phyloP scores from a whole-genome alignment of 805 yeast genomes.

The Wickerhamomyces sydowiorum region DNA sequence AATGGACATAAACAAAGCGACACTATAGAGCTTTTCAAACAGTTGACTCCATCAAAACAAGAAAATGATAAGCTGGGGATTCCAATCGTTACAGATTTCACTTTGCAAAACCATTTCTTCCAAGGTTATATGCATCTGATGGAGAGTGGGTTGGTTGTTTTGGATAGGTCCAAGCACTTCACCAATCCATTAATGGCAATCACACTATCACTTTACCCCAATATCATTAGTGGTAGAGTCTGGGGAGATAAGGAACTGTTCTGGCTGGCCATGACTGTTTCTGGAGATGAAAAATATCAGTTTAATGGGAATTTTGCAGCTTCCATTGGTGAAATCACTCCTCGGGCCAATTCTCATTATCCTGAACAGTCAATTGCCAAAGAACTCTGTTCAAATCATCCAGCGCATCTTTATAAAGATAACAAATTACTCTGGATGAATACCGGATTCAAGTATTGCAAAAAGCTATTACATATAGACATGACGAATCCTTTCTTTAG shows the following conservation, averaged over 20 bases:
- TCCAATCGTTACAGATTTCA: conserved; percentile 26
- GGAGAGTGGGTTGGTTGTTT: conserved; percentile 33
- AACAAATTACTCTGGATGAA: conserved; percentile 47
- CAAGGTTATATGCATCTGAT: conserved; percentile 21
- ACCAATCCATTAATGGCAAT: conserved; percentile 17
- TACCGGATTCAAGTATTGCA: conserved; percentile 46
- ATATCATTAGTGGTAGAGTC: conserved; percentile 36
- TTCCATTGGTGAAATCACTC: conserved; percentile 23
- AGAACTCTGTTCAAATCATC: conserved; percentile 50
- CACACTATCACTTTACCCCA: conserved; percentile 30
- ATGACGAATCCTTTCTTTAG: conserved; percentile 6
- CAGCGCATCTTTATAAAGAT: conserved; percentile 48
- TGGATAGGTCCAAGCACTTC: conserved; percentile 23
- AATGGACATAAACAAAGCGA: conserved; percentile 15
- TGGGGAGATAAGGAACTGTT: conserved; percentile 80
- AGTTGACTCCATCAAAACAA: conserved; percentile 34
- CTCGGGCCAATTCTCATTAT: conserved; percentile 4
- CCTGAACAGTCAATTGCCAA: background rate
- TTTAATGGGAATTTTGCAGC: conserved; percentile 26
- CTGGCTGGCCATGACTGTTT: conserved; percentile 45
- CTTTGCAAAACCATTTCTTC: conserved; percentile 32
- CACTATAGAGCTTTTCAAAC: conserved; percentile 31
- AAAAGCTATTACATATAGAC: conserved; percentile 20
- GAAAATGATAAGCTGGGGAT: conserved; percentile 27
- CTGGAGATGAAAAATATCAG: conserved; percentile 21